A percentile compares a stretch with the other conserved stretches of the same genome.
phyloP scores from a whole-genome alignment of 2,329 filamentous ascomycete species.

The Diplodia seriata region DNA sequence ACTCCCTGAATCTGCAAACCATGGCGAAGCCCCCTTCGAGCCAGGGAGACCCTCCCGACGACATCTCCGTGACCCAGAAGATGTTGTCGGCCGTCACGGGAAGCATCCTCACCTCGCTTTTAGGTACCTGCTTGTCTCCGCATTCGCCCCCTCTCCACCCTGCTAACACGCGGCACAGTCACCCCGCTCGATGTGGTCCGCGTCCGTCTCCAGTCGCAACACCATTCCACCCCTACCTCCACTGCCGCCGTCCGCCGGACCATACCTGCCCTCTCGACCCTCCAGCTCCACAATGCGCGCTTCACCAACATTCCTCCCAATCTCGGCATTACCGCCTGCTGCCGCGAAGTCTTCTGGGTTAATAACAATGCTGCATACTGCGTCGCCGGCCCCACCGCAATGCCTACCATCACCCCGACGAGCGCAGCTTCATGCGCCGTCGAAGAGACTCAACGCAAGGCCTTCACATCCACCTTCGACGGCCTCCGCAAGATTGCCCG shows the following conservation, averaged over 20 bases:
- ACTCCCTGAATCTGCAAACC: not conserved
- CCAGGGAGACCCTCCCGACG: conserved; percentile 50
- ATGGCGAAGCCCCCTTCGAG: conserved; percentile 41
- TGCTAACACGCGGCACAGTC: conserved; percentile 61
- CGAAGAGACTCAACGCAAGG: conserved; percentile 82
- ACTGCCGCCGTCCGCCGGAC: conserved; percentile 51
- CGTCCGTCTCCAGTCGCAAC: conserved; percentile 90
- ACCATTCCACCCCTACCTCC: conserved; percentile 53
- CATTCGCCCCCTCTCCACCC: conserved; percentile 1
- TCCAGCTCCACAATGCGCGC: conserved; percentile 44
- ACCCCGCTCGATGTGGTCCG: conserved; percentile 97
- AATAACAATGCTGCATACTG: conserved; percentile 84
- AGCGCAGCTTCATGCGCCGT: conserved; percentile 76
- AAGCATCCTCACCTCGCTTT: conserved; percentile 84
- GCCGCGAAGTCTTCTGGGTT: conserved; percentile 95
- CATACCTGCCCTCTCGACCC: conserved; percentile 47
- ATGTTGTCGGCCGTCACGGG: conserved; percentile 94
- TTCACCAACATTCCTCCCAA: conserved; percentile 78
- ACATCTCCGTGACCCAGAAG: conserved; percentile 84
- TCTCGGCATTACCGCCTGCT: conserved; percentile 92
- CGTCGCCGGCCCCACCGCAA: conserved; percentile 64
- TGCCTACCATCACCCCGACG: conserved; percentile 49
- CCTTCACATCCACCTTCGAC: conserved; percentile 89
- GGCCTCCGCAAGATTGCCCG: conserved; percentile 92
- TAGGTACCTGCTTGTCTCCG: conserved; percentile 66